Evolutionary conservation across 345 rosid genomes (phyloP).

Genomic region (Pugionium dolabratum): DNA sequence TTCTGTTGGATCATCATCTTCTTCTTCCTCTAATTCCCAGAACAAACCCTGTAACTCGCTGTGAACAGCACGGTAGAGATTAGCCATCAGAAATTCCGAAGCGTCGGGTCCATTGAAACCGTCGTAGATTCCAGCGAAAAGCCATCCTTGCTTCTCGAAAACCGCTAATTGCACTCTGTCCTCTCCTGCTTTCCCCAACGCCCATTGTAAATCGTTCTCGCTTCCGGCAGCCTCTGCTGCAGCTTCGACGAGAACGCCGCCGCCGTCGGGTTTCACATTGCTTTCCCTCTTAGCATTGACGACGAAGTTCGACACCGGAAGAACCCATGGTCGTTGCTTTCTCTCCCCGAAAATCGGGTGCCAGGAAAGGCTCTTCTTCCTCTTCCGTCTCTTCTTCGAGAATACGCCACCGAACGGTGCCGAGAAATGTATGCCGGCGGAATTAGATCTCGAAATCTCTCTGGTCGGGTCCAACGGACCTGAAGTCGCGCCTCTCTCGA

Average conservation of each 20-base stretch:
- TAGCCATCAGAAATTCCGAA: slow-evolving; percentile 95
- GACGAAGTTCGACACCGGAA: slow-evolving; percentile 85
- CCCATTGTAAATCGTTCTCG: slow-evolving; percentile 86
- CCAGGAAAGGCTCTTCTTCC: slow-evolving; percentile 60
- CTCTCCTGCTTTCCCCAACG: slow-evolving; percentile 96
- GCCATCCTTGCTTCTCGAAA: slow-evolving; percentile 97
- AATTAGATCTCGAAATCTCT: slow-evolving; percentile 43
- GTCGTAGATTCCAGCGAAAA: slow-evolving; percentile 93
- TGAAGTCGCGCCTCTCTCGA: slow-evolving; percentile 78
- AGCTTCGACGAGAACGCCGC: slow-evolving; percentile 16
- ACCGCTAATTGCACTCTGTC: slow-evolving; percentile 95
- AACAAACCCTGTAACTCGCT: slow-evolving; percentile 84
- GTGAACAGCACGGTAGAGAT: slow-evolving; percentile 90
- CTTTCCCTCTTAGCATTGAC: slow-evolving; percentile 58
- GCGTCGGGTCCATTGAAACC: slow-evolving; percentile 99
- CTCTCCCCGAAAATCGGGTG: slow-evolving; percentile 67
- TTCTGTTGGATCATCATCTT: slow-evolving; percentile 24
- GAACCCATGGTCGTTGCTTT: slow-evolving; percentile 91
- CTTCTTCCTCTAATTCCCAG: slow-evolving; percentile 75
- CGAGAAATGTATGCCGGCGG: slow-evolving; percentile 71
- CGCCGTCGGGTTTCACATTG: slow-evolving; percentile 22
- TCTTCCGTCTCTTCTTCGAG: slow-evolving; percentile 60
- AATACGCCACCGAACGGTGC: slow-evolving; percentile 82
- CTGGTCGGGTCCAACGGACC: slow-evolving; percentile 70
- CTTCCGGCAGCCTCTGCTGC: slow-evolving; percentile 21